Conservation (phyloP, 108 stramenopile species). For the Skeletonema menzelii region DNA sequence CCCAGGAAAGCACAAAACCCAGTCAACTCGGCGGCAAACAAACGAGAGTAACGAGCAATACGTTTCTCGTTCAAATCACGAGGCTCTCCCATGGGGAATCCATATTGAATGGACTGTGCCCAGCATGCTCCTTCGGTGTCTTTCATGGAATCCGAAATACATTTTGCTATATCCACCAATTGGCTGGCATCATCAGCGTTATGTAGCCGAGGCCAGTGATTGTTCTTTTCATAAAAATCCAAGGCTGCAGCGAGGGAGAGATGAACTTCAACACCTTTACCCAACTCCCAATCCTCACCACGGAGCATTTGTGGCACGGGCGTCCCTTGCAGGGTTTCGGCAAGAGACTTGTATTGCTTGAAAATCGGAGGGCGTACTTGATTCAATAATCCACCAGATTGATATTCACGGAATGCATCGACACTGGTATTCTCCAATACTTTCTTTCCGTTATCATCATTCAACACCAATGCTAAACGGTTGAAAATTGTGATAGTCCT, state of each 20-base stretch:
- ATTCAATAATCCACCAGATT: constrained; percentile 56
- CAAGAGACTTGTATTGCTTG: constrained; percentile 44
- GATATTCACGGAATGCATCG: constrained; percentile 25
- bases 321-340: constrained; percentile 49
- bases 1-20: constrained; percentile 83
- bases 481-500: constrained; percentile 60
- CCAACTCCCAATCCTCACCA: constrained; percentile 59
- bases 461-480: constrained; percentile 48
- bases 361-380: constrained; percentile 53
- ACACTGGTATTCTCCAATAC: constrained; percentile 8
- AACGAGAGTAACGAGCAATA: constrained; percentile 53
- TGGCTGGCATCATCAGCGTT: constrained; percentile 37
- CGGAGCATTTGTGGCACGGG: constrained; percentile 63
- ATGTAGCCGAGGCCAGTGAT: constrained; percentile 49
- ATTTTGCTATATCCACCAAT: constrained; percentile 26
- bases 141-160: constrained; percentile 30
- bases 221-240: constrained; percentile 38
- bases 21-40: constrained; percentile 62
- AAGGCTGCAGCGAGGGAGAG: constrained; percentile 41
- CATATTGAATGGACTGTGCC: constrained; percentile 47
- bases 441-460: constrained; percentile 37
- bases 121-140: constrained; percentile 40
- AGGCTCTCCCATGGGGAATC: constrained; percentile 54
- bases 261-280: constrained; percentile 59
- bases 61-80: constrained; percentile 61